Evolutionary conservation across 306 rosid species (phyloP), one percentile per base, ranked within the genome.

Genomic region (Prunus dulcis): DNA sequence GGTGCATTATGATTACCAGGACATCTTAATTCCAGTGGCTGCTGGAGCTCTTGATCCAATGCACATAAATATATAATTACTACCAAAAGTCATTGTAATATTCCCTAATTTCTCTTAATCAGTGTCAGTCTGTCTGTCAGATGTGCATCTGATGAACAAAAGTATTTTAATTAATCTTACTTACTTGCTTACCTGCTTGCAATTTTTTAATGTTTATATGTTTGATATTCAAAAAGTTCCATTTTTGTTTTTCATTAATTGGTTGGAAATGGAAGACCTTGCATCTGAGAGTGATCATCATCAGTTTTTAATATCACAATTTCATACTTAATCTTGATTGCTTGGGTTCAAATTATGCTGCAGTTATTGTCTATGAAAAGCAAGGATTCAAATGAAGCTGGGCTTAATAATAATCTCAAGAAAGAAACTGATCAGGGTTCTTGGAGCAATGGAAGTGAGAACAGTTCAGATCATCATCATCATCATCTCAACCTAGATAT

Each of bases 361-460:
- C 93, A 90, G 96, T 78, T 92, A 47, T 74, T 82, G 78, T 83
- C 88, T 67, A 79, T 90, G 6, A 92, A 85, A 72, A 45, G 75
- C 51, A 85, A 82, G 55, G 92, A 79, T 22, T 73, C 69, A 49
- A 80, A 66, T 78, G 90, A 88, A 32, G 77, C 41, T 12, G 68
- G 80, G 75, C 1, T 77, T 82, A 64, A 69, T 71, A 71, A 61
- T 32, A 61, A 65, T 51, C 71, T 77, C 5, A 89, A 91, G 84
- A 91, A 91, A 76, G 93, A 90, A 82, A 72, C 57, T 18, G 96
- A 89, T 70, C 80, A 70, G 64, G 87, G 88, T 13, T 91, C 91
- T 32, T 90, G 94, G 97, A 94, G 96, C 86, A 94, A 87, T 69
- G 90, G 88, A 73, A 90, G 98, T 78, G 91, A 91, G n/a, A 91